Conservation (phyloP, 345 rosid species). For the Citrus unshiu region DNA sequence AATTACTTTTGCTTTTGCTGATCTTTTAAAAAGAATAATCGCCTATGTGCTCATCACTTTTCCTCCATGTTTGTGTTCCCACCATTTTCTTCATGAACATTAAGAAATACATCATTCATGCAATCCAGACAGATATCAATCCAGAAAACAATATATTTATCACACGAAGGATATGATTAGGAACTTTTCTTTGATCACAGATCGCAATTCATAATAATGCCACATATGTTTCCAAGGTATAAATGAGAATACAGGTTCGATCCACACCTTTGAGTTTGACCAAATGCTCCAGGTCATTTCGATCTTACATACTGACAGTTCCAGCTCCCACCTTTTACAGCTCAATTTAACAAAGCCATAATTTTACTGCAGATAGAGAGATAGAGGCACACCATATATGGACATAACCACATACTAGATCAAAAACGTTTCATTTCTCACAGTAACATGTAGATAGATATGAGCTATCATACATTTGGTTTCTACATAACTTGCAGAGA, state of each 20-base stretch:
- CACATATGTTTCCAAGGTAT: background rate
- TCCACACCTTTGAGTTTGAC: background rate
- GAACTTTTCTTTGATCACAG: background rate
- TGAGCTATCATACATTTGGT: background rate
- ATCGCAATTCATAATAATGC: background rate
- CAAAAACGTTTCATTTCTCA: background rate
- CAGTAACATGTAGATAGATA: background rate
- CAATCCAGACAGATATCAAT: constrained; percentile 4
- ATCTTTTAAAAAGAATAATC: constrained; percentile 31
- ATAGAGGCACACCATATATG: background rate
- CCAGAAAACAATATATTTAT: background rate
- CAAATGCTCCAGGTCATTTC: background rate
- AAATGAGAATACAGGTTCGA: background rate
- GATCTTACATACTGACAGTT: background rate
- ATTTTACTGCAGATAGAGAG: background rate
- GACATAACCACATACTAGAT: background rate
- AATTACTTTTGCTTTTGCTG: constrained; percentile 29
- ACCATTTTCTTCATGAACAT: constrained; percentile 22
- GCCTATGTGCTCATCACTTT: constrained; percentile 23
- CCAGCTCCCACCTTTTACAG: background rate
- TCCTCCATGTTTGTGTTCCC: constrained; percentile 28
- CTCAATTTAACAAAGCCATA: background rate
- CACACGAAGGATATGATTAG: background rate
- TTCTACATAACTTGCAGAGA: background rate
- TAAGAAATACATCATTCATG: constrained; percentile 7